These are phyloP conservation scores for Starmerella riodocensis DNA, from an alignment of 805 yeast genomes.

Conservation along the genomic window DNA sequence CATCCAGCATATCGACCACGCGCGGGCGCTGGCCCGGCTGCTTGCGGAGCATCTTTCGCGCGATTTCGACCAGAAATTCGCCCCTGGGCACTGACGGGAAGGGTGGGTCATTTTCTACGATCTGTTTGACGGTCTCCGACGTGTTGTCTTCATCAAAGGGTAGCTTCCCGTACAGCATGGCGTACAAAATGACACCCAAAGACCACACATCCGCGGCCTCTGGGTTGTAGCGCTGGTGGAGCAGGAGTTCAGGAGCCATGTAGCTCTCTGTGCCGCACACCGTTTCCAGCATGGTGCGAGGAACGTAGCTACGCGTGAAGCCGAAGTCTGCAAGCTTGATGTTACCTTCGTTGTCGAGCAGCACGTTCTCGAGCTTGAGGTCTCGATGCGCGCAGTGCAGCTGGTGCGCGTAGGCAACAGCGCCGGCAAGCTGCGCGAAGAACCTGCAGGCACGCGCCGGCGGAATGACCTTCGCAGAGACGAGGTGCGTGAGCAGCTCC, in stretches of 20 bases:
- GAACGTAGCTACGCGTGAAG: constrained; percentile 65
- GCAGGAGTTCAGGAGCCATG: constrained; percentile 89
- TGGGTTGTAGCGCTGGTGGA: constrained; percentile 60
- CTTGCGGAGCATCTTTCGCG: constrained; percentile 47
- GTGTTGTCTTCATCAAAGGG: constrained; percentile 84
- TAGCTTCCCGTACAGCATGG: constrained; percentile 72
- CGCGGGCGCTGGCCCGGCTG: constrained; percentile 53
- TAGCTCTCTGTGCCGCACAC: constrained; percentile 90
- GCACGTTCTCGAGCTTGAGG: constrained; percentile 57
- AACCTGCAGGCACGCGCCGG: constrained; percentile 21
- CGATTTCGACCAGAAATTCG: constrained; percentile 37
- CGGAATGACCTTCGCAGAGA: constrained; percentile 23
- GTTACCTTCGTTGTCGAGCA: constrained; percentile 66
- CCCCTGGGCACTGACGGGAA: constrained; percentile 29
- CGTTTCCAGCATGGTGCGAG: constrained; percentile 52
- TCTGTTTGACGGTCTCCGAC: constrained; percentile 42
- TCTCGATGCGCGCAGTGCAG: constrained; percentile 75
- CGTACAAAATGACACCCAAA: constrained; percentile 74
- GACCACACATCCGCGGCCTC: constrained; percentile 80
- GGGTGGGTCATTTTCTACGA: constrained; percentile 52
- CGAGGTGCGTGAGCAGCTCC: constrained; percentile 28
- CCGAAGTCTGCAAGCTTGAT: constrained; percentile 88
- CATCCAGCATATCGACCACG: constrained; percentile 37
- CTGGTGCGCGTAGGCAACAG: constrained; percentile 61
- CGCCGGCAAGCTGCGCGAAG: constrained; percentile 43